A percentile compares a stretch with the other conserved stretches of the same genome.
These are phyloP conservation scores for bread wheat (Triticum aestivum) DNA, from an alignment of 176 grass and related monocot genomes.

Conservation along the genomic window IWGSC_CS_RefSeq_v2.1 NC_057800.1:560840133-560840632, in stretches of 20 bases:
- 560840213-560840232: slow-evolving; percentile 62
- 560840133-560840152: background rate
- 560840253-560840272: slow-evolving; percentile 99
- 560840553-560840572: background rate
- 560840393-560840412: slow-evolving; percentile 9
- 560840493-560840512: slow-evolving; percentile 12
- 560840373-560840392: slow-evolving; percentile 15
- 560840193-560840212: slow-evolving; percentile 75
- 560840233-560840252: slow-evolving; percentile 70
- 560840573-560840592: background rate
- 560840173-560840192: slow-evolving; percentile 20
- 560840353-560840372: background rate
- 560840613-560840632: slow-evolving; percentile 8
- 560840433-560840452: slow-evolving; percentile 79
- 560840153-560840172: background rate
- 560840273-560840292: background rate
- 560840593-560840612: background rate
- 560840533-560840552: background rate
- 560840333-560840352: background rate
- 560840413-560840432: slow-evolving; percentile 58
- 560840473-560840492: slow-evolving; percentile 91
- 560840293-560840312: slow-evolving; percentile 17
- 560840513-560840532: background rate
- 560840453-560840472: slow-evolving; percentile 95
- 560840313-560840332: slow-evolving; percentile 23